These are phyloP conservation scores for Malus domestica DNA, from an alignment of 306 rosid genomes.

Conservation along the genomic window DNA sequence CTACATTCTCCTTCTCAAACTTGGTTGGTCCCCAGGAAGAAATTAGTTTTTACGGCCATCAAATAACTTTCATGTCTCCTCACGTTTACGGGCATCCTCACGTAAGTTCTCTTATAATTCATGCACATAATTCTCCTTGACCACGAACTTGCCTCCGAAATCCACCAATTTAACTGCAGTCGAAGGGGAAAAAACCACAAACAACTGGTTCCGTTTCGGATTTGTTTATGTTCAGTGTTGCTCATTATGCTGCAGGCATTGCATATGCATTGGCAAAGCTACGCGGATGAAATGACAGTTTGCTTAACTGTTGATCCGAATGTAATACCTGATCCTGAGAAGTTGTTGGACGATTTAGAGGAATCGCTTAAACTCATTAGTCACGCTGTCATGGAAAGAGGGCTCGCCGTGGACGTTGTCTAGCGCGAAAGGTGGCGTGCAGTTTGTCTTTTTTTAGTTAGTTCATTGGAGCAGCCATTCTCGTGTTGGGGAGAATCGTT, in stretches of 20 bases:
- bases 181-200: background rate
- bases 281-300: constrained; percentile 41
- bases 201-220: background rate
- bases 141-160: background rate
- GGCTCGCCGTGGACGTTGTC: background rate
- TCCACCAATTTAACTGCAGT: background rate
- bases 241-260: constrained; percentile 39
- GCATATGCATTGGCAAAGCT: constrained; percentile 57
- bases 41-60: constrained; percentile 54
- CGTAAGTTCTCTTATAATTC: constrained; percentile 25
- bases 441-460: background rate
- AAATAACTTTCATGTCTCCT: constrained; percentile 43
- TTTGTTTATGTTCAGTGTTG: background rate
- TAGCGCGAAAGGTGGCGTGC: background rate
- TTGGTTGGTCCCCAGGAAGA: constrained; percentile 60
- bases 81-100: constrained; percentile 67
- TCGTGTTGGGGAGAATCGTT: background rate
- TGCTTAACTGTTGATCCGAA: constrained; percentile 42
- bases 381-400: constrained; percentile 11
- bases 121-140: background rate
- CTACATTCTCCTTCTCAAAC: constrained; percentile 47
- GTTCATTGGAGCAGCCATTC: background rate
- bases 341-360: constrained; percentile 46
- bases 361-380: constrained; percentile 42
- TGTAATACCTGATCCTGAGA: constrained; percentile 45